phyloP scores from a whole-genome alignment of 495 filamentous ascomycete species.

The Tuber aestivum region DNA sequence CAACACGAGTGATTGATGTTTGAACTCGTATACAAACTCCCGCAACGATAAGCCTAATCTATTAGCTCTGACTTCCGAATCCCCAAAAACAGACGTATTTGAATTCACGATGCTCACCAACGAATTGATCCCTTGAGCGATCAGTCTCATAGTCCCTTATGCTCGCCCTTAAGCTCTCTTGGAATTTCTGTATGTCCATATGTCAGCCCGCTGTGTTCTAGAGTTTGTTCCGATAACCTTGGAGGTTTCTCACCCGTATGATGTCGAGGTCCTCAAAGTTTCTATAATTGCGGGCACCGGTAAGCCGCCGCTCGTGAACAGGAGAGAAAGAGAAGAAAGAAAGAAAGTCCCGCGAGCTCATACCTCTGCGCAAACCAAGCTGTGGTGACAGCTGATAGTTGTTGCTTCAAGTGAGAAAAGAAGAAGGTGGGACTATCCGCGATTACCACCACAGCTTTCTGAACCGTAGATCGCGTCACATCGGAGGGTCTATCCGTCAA shows the following conservation, averaged over 20 bases:
- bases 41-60: constrained; percentile 67
- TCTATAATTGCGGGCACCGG: constrained; percentile 42
- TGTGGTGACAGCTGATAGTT: constrained; percentile 76
- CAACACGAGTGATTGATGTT: constrained; percentile 84
- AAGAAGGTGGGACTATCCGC: constrained; percentile 65
- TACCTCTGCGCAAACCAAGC: constrained; percentile 97
- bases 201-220: constrained; percentile 18
- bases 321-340: neutral
- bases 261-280: constrained; percentile 71
- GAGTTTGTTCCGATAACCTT: constrained; percentile 1
- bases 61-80: constrained; percentile 28
- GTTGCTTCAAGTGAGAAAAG: constrained; percentile 49
- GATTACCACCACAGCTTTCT: constrained; percentile 97
- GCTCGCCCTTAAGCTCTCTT: constrained; percentile 72
- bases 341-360: constrained; percentile 43
- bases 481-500: constrained; percentile 74
- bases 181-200: constrained; percentile 61
- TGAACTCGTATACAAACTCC: constrained; percentile 89
- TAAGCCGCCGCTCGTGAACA: constrained; percentile 31
- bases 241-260: constrained; percentile 50
- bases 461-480: constrained; percentile 90
- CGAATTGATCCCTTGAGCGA: constrained; percentile 63
- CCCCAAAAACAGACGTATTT: neutral
- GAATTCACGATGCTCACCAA: constrained; percentile 53
- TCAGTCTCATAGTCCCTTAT: constrained; percentile 63